Percentiles rank a stretch among this genome's conserved stretches.
Evolutionary conservation across 2,329 filamentous ascomycete genomes (phyloP).

Genomic region (Fonsecaea pugnacius): DNA sequence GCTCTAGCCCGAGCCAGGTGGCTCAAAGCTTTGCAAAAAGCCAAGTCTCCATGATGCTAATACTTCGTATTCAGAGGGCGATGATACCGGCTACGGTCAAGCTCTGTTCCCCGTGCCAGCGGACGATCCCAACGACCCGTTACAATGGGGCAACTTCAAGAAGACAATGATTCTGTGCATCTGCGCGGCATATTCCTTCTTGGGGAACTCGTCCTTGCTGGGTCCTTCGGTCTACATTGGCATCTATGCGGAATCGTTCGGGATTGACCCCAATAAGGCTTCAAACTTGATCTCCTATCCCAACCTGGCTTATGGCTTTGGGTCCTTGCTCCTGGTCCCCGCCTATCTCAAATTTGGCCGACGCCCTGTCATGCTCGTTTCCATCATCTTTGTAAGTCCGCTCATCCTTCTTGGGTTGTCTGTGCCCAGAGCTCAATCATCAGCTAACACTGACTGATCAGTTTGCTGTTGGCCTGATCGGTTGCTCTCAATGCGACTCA

Average conservation of each 20-base stretch:
- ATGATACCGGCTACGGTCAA: slow-evolving; percentile 64
- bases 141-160: slow-evolving; percentile 61
- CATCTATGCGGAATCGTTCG: slow-evolving; percentile 59
- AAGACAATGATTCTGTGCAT: slow-evolving; percentile 62
- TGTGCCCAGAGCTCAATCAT: background rate
- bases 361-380: slow-evolving; percentile 50
- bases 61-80: slow-evolving; percentile 51
- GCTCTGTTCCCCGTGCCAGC: slow-evolving; percentile 65
- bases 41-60: slow-evolving; percentile 11
- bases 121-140: slow-evolving; percentile 65
- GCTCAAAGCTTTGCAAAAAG: background rate
- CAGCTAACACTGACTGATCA: slow-evolving; percentile 22
- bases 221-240: slow-evolving; percentile 64
- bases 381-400: slow-evolving; percentile 44
- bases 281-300: slow-evolving; percentile 64
- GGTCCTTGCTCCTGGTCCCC: slow-evolving; percentile 61
- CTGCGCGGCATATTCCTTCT: slow-evolving; percentile 61
- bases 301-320: slow-evolving; percentile 65
- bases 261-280: slow-evolving; percentile 56
- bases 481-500: slow-evolving; percentile 47
- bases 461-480: slow-evolving; percentile 51
- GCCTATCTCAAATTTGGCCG: slow-evolving; percentile 59
- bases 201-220: slow-evolving; percentile 61
- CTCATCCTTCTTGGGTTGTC: background rate
- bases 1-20: background rate